Evolutionary conservation across 164 flowering plant genomes (phyloP).

Genomic region (Platanus orientalis): DNA sequence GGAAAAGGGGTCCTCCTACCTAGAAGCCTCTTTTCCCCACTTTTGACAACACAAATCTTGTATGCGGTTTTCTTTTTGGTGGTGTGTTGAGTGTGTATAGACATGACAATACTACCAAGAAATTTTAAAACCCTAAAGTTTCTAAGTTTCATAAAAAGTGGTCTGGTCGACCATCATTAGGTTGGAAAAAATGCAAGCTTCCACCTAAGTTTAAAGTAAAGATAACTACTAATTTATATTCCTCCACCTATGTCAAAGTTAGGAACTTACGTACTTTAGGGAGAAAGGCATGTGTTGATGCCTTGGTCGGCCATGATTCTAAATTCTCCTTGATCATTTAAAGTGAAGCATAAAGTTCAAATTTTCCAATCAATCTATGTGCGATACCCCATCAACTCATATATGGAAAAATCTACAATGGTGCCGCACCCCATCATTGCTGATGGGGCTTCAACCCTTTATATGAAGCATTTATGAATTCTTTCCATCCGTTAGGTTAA

Average conservation of each 20-base stretch:
- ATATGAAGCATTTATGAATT: too few species aligned
- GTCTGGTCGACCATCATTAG: conserved; percentile 46
- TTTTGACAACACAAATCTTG: conserved; percentile 34
- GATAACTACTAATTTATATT: conserved; percentile 2
- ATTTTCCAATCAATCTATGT: too few species aligned
- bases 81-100: conserved; percentile 15
- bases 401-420: too few species aligned
- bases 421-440: too few species aligned
- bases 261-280: conserved; percentile 28
- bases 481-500: too few species aligned
- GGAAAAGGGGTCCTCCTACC: conserved; percentile 7
- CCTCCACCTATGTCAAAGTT: conserved; percentile 19
- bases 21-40: conserved; percentile 18
- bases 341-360: not conserved
- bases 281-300: conserved; percentile 19
- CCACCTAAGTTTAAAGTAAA: conserved; percentile 23
- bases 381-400: not conserved
- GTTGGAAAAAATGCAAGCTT: conserved; percentile 28
- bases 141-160: conserved; percentile 37
- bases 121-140: conserved; percentile 7
- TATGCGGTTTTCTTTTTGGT: conserved; percentile 19
- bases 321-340: not conserved
- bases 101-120: conserved; percentile 30
- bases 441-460: too few species aligned
- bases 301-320: conserved; percentile 30